phyloP scores from a whole-genome alignment of 1,284 basidiomycete species.

The Trametes hirsuta region DNA sequence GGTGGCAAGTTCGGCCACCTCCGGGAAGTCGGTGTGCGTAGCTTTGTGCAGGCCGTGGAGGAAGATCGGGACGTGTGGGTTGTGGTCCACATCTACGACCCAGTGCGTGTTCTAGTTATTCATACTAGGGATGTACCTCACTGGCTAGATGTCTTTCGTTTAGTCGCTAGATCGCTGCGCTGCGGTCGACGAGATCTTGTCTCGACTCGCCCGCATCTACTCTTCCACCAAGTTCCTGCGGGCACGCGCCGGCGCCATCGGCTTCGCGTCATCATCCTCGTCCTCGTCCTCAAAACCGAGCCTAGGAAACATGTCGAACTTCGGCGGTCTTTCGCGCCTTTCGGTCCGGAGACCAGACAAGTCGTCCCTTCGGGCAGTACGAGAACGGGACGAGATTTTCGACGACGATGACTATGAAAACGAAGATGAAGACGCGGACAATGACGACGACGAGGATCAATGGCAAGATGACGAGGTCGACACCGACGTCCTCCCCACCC shows the following conservation, averaged over 20 bases:
- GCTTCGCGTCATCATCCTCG: conserved; percentile 61
- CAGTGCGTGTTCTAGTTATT: conserved; percentile 52
- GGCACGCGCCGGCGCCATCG: conserved; percentile 72
- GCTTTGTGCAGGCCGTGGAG: conserved; percentile 79
- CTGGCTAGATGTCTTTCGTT: background rate
- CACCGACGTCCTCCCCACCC: conserved; percentile 80
- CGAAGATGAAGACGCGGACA: conserved; percentile 40
- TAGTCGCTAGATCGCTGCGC: conserved; percentile 79
- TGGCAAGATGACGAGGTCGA: conserved; percentile 65
- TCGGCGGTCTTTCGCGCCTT: conserved; percentile 25
- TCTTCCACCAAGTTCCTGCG: conserved; percentile 81
- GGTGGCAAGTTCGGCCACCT: conserved; percentile 77
- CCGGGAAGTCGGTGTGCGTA: conserved; percentile 76
- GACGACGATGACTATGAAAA: conserved; percentile 50
- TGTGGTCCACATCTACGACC: conserved; percentile 82
- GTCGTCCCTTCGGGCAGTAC: conserved; percentile 18
- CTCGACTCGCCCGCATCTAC: conserved; percentile 68
- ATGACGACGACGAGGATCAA: conserved; percentile 38
- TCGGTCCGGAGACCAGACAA: conserved; percentile 31
- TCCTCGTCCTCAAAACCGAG: conserved; percentile 12
- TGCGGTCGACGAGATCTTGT: conserved; percentile 66
- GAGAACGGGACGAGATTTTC: conserved; percentile 20
- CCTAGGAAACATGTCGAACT: conserved; percentile 17
- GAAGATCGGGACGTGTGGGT: conserved; percentile 76
- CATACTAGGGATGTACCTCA: background rate